Evolutionary conservation across 768 basidiomycete species (phyloP).

Genomic region (Leccinum subtestaceum): DNA sequence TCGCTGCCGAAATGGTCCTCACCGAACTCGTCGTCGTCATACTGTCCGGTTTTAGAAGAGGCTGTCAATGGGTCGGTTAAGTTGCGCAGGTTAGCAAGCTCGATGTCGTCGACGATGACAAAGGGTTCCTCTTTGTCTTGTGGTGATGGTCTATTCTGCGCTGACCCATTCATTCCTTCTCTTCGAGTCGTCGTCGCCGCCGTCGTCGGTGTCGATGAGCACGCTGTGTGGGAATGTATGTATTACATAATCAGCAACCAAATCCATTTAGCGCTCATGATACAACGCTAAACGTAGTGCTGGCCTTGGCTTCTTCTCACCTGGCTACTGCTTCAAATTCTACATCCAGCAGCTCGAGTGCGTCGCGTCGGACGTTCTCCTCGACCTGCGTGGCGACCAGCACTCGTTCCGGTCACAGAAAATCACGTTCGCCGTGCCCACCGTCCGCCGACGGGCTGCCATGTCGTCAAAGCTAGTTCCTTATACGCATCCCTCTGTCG

Average conservation of each 20-base stretch:
- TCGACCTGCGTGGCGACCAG: conserved; percentile 8
- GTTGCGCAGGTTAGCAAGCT: conserved; percentile 34
- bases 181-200: not conserved
- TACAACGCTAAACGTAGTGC: conserved; percentile 28
- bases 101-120: conserved; percentile 22
- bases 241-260: conserved; percentile 29
- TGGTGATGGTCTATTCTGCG: not conserved
- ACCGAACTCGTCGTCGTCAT: conserved; percentile 30
- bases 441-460: conserved; percentile 7
- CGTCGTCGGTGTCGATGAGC: conserved; percentile 8
- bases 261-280: conserved; percentile 29
- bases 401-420: conserved; percentile 11
- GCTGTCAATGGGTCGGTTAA: conserved; percentile 19
- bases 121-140: not conserved
- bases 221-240: conserved; percentile 20
- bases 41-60: conserved; percentile 20
- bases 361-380: conserved; percentile 18
- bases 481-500: conserved; percentile 46
- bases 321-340: conserved; percentile 19
- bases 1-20: not conserved
- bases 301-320: conserved; percentile 24
- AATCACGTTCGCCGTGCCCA: not conserved
- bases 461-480: conserved; percentile 64
- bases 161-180: conserved; percentile 9
- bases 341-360: conserved; percentile 8